These are phyloP conservation scores for Sarocladium brachiariae DNA, from an alignment of 2,329 filamentous ascomycete genomes.

Conservation along the genomic window DNA sequence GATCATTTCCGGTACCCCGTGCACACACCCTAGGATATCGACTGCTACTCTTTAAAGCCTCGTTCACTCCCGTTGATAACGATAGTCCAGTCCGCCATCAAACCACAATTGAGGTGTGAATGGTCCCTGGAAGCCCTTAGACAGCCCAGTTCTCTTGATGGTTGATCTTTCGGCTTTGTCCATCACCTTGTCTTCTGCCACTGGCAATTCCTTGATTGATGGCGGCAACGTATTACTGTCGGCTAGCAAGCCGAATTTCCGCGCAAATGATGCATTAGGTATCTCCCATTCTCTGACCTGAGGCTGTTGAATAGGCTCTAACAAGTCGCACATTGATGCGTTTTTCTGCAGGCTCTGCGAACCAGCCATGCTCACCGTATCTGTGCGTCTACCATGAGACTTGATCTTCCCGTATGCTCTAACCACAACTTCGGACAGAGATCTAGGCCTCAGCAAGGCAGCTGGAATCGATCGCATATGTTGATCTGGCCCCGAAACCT, in stretches of 20 bases:
- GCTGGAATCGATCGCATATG: background rate
- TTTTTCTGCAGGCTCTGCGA: background rate
- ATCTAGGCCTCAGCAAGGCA: background rate
- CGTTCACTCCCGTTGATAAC: slow-evolving; percentile 21
- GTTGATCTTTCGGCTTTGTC: slow-evolving; percentile 24
- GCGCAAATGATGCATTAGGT: slow-evolving; percentile 37
- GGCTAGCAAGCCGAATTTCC: slow-evolving; percentile 32
- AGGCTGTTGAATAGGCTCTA: slow-evolving; percentile 14
- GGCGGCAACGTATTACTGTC: slow-evolving; percentile 25
- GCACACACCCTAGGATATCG: too few relatives aligned
- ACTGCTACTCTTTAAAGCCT: background rate
- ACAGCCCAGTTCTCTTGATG: slow-evolving; percentile 19
- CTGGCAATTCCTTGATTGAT: slow-evolving; percentile 31
- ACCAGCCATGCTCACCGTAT: background rate
- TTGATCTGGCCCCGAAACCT: background rate
- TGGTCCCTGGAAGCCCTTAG: slow-evolving; percentile 32
- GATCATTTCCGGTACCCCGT: too few relatives aligned
- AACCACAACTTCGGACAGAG: background rate
- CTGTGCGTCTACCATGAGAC: background rate
- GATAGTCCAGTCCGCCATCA: slow-evolving; percentile 37
- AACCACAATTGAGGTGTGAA: slow-evolving; percentile 39
- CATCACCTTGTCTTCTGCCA: slow-evolving; percentile 34
- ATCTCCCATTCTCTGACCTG: slow-evolving; percentile 29
- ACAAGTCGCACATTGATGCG: slow-evolving; percentile 9
- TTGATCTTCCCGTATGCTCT: background rate